phyloP scores from a whole-genome alignment of 2,329 filamentous ascomycete genomes.

The Metarhizium brunneum region DNA sequence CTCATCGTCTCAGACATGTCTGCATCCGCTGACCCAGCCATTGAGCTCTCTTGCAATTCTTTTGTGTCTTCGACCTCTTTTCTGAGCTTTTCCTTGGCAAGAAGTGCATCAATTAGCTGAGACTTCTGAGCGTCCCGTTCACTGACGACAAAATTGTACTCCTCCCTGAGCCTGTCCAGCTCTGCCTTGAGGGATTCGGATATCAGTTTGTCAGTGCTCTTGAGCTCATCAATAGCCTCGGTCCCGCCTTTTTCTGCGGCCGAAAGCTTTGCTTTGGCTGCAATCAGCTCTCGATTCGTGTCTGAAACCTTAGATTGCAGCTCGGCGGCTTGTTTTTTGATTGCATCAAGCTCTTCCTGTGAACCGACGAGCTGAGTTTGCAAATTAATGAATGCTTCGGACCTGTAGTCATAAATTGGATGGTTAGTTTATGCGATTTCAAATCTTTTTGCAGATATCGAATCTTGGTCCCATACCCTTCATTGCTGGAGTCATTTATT shows the following conservation, averaged over 20 bases:
- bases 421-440: constrained; percentile 13
- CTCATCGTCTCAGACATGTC: constrained; percentile 25
- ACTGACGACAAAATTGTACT: constrained; percentile 36
- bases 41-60: constrained; percentile 29
- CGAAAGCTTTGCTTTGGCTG: constrained; percentile 42
- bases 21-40: constrained; percentile 24
- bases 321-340: constrained; percentile 30
- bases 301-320: constrained; percentile 42
- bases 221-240: constrained; percentile 47
- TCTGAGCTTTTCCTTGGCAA: constrained; percentile 51
- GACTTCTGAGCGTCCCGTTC: constrained; percentile 49
- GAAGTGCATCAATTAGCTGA: constrained; percentile 49
- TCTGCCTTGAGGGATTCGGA: constrained; percentile 49
- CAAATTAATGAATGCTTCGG: constrained; percentile 42
- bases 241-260: constrained; percentile 45
- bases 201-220: constrained; percentile 49
- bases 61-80: constrained; percentile 41
- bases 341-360: constrained; percentile 37
- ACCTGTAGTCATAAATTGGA: constrained; percentile 40
- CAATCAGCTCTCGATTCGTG: constrained; percentile 45
- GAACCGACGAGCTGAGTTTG: constrained; percentile 36
- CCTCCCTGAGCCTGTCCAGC: constrained; percentile 44
- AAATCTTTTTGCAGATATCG: constrained; percentile 19
- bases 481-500: constrained; percentile 38
- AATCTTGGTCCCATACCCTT: constrained; percentile 40